Evolutionary conservation across 371 early-diverging fungal species (phyloP), one percentile per base, ranked within the genome.

Genomic region (Zancudomyces culisetae): DNA sequence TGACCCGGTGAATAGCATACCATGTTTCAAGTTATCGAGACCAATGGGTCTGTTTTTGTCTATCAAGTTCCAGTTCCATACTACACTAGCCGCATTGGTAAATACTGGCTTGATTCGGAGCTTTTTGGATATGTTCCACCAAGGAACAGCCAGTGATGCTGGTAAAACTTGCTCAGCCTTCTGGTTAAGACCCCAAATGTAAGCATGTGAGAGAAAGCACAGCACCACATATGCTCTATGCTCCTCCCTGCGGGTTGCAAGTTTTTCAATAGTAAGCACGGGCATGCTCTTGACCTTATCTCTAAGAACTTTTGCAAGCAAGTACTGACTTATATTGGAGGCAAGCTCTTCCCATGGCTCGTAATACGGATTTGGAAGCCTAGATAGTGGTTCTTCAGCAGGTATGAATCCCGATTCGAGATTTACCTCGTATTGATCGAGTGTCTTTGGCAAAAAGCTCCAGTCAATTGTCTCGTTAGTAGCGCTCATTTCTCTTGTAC

Each of bases 281-380:
- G 88, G 87, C 54, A 90, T 66, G 85, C 87, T 75, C 46, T 73
- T 68, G 1, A 86, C 78, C 28, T 65, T 63, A 40, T 72, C 70
- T 54, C 96, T 72, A 28, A 91, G 62, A 47, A 73, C 67, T 28
- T 85, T 83, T 23, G 83, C 80, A 43, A 92, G 71, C 46, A 90
- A 64, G 26, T 86, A 72, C 18, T 73, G 77, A 55, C 78, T 79
- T 63, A 89, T 75, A 52, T 79, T 66, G 46, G 83, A 80, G 70
- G 92, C 71, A 56, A 86, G 70, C 0, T 49, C 54, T 64, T 93
- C 94, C 96, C 94, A 95, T 2, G 86, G 85, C 30, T 76, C 79
- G 67, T 78, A 92, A 62, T 85, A 83, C 10, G 74, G 65, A 47
- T 78, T 71, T 1, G 76, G 62, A 21, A 93, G 66, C 28, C 87